Percentiles rank a stretch among this genome's conserved stretches.
Evolutionary conservation across 164 flowering plant species (phyloP).

Genomic region (Pachysandra terminalis): DNA sequence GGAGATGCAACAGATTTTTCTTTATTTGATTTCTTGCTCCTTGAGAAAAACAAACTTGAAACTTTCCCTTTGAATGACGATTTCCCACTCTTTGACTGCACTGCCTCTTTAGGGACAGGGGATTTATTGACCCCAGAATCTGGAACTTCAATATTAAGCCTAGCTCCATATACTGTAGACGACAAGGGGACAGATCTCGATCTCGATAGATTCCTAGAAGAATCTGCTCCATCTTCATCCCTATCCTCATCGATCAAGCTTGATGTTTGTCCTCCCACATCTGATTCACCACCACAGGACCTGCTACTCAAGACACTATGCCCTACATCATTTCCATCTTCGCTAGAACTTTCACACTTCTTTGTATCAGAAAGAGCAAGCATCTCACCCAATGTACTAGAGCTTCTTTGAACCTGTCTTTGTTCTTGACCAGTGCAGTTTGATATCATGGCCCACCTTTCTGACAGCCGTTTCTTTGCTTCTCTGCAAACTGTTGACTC

Average conservation of each 20-base stretch:
- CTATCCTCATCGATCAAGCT: conserved; percentile 19
- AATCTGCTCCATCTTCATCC: conserved; percentile 31
- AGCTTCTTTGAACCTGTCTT: conserved; percentile 57
- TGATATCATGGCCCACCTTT: conserved; percentile 87
- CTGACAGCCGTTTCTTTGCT: conserved; percentile 95
- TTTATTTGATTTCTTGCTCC: conserved; percentile 61
- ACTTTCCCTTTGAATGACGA: conserved; percentile 75
- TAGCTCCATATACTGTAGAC: conserved; percentile 45
- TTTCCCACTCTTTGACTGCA: conserved; percentile 50
- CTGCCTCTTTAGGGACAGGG: conserved; percentile 34
- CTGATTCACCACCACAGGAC: conserved; percentile 27
- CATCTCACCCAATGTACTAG: conserved; percentile 95
- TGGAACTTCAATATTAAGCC: conserved; percentile 39
- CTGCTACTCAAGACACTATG: conserved; percentile 19
- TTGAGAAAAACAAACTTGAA: conserved; percentile 80
- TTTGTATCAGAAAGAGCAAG: conserved; percentile 81
- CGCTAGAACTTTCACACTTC: conserved; percentile 30
- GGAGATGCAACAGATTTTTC: conserved; percentile 37
- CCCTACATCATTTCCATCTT: conserved; percentile 23
- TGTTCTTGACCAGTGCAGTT: conserved; percentile 56
- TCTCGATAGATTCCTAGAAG: conserved; percentile 59
- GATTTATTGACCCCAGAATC: conserved; percentile 29
- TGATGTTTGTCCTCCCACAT: conserved; percentile 27
- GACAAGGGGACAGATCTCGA: conserved; percentile 85
- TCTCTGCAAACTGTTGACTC: conserved; percentile 93